phyloP scores from a whole-genome alignment of 2,329 filamentous ascomycete genomes.

The Pestalotiopsis sp. region DNA sequence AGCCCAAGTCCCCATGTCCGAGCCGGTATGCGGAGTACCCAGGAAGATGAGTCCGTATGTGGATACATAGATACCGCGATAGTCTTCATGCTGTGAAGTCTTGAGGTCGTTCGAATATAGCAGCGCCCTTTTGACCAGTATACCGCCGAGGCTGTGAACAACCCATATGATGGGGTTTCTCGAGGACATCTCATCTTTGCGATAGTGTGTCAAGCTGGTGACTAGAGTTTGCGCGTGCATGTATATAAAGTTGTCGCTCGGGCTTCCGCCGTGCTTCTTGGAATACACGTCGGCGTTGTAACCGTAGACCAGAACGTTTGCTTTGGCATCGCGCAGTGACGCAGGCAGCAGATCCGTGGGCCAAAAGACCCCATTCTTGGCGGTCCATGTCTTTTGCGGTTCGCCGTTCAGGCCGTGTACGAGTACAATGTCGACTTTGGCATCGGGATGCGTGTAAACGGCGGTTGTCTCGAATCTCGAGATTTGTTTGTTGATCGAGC shows the following conservation, averaged over 20 bases:
- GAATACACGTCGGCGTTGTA: constrained; percentile 71
- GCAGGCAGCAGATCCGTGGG: constrained; percentile 67
- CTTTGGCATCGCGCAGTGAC: constrained; percentile 57
- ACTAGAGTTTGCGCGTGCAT: constrained; percentile 73
- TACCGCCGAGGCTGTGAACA: constrained; percentile 73
- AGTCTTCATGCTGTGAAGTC: constrained; percentile 62
- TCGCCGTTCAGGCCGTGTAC: constrained; percentile 73
- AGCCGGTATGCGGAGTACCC: constrained; percentile 75
- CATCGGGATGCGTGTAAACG: constrained; percentile 61
- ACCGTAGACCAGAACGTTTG: constrained; percentile 71
- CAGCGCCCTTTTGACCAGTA: constrained; percentile 71
- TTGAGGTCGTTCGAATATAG: constrained; percentile 67
- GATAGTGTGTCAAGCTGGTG: constrained; percentile 63
- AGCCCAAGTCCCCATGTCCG: constrained; percentile 70
- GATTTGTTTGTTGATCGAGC: constrained; percentile 51
- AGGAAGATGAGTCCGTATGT: constrained; percentile 79
- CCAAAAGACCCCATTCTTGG: constrained; percentile 66
- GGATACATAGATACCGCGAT: constrained; percentile 71
- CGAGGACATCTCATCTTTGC: constrained; percentile 58
- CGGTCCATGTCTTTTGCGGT: constrained; percentile 65
- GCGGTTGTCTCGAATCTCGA: constrained; percentile 61
- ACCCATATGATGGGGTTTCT: constrained; percentile 76
- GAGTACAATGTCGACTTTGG: constrained; percentile 67
- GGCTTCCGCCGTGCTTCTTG: constrained; percentile 49
- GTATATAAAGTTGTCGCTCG: constrained; percentile 68